phyloP scores from a whole-genome alignment of 192 early-diverging fungal species.

The Bifiguratus adelaidae region DNA sequence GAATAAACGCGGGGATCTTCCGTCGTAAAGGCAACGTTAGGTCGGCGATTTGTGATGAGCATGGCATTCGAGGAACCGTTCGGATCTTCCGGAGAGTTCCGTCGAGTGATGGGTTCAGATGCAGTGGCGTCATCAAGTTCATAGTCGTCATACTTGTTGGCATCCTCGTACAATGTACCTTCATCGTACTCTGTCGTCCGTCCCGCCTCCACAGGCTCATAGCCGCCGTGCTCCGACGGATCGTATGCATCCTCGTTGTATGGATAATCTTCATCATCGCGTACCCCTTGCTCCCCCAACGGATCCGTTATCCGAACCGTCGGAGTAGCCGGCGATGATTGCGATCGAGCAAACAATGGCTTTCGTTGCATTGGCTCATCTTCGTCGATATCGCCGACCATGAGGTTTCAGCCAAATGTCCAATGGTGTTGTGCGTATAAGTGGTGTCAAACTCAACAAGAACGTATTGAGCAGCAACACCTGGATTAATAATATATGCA shows the following conservation, averaged over 20 bases:
- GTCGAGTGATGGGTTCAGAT: not conserved
- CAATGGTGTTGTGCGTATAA: too few species aligned
- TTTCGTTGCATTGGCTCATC: too few species aligned
- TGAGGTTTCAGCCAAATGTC: too few species aligned
- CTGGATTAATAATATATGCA: too few species aligned
- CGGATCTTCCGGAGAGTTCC: not conserved
- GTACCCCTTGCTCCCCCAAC: not conserved
- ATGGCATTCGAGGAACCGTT: not conserved
- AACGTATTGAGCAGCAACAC: too few species aligned
- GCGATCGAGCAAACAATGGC: too few species aligned
- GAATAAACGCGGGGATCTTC: too few species aligned
- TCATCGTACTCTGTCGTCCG: not conserved
- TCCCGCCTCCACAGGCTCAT: not conserved
- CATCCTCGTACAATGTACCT: not conserved
- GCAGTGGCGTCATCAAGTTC: not conserved
- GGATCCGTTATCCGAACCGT: not conserved
- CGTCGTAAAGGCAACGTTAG: too few species aligned
- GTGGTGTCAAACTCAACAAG: too few species aligned
- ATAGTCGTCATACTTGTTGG: not conserved
- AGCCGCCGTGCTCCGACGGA: not conserved
- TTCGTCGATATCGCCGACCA: too few species aligned
- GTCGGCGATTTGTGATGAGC: too few species aligned
- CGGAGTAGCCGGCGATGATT: too few species aligned
- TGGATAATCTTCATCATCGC: not conserved
- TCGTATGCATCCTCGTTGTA: not conserved